A percentile compares a stretch with the other conserved stretches of the same genome.
These are phyloP conservation scores for Talaromyces pinophilus DNA, from an alignment of 2,329 filamentous ascomycete species.

Conservation along the genomic window DNA sequence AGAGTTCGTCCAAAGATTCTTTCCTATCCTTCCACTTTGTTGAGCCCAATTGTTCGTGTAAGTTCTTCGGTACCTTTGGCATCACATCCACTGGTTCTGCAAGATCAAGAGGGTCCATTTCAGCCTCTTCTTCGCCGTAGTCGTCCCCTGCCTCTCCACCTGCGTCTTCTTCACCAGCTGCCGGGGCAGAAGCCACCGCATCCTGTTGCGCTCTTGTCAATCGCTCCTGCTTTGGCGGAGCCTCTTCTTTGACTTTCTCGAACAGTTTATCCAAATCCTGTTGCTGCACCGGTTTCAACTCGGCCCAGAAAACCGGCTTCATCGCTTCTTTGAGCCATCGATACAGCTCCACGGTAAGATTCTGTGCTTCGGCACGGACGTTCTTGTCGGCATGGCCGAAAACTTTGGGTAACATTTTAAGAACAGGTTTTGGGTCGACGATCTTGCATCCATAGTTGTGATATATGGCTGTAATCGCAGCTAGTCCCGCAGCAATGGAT, in stretches of 20 bases:
- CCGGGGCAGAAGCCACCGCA: slow-evolving; percentile 70
- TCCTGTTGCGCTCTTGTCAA: slow-evolving; percentile 87
- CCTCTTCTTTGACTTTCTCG: slow-evolving; percentile 86
- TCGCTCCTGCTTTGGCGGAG: slow-evolving; percentile 84
- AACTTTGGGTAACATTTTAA: slow-evolving; percentile 84
- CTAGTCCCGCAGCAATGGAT: slow-evolving; percentile 73
- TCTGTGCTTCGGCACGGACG: slow-evolving; percentile 89
- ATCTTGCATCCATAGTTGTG: slow-evolving; percentile 95
- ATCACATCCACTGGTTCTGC: slow-evolving; percentile 86
- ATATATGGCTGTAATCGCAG: slow-evolving; percentile 78
- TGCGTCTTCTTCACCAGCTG: slow-evolving; percentile 58
- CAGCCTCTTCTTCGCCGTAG: slow-evolving; percentile 61
- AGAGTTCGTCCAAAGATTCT: slow-evolving; percentile 83
- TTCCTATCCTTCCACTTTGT: slow-evolving; percentile 99
- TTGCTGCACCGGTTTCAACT: slow-evolving; percentile 94
- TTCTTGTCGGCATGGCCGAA: slow-evolving; percentile 99
- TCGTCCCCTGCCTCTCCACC: slow-evolving; percentile 61
- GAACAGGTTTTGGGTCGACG: slow-evolving; percentile 85
- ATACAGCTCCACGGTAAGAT: slow-evolving; percentile 89
- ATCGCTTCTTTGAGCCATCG: slow-evolving; percentile 96
- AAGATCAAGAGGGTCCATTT: slow-evolving; percentile 78
- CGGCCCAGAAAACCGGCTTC: slow-evolving; percentile 96
- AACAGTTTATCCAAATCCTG: slow-evolving; percentile 91
- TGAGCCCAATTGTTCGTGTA: slow-evolving; percentile 79
- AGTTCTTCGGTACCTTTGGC: slow-evolving; percentile 76